A percentile compares a stretch with the other conserved stretches of the same genome.
Conservation (phyloP, 2,329 filamentous ascomycete species). For the Fusarium austroafricanum region DNA sequence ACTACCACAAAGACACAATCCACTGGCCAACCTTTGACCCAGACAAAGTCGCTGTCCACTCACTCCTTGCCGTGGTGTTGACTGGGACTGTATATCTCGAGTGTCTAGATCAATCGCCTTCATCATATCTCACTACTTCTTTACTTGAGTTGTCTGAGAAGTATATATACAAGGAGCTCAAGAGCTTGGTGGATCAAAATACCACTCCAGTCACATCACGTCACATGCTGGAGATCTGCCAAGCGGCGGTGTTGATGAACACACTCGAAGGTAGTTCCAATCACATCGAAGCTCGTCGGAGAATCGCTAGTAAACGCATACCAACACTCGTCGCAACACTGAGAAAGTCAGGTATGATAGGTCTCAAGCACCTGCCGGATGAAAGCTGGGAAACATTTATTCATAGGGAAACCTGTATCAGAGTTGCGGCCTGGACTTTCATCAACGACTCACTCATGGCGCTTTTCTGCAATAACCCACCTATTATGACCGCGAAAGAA, state of each 20-base stretch:
- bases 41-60: constrained; percentile 4
- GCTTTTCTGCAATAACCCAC: constrained; percentile 26
- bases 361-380: not conserved
- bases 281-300: constrained; percentile 8
- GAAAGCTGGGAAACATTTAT: constrained; percentile 19
- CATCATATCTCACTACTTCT: not conserved
- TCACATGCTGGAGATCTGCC: constrained; percentile 18
- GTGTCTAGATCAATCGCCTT: not conserved
- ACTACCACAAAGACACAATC: constrained; percentile 15
- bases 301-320: constrained; percentile 6
- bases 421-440: constrained; percentile 29
- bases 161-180: constrained; percentile 25
- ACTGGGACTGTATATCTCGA: constrained; percentile 14
- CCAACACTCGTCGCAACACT: constrained; percentile 12
- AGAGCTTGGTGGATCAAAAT: not conserved
- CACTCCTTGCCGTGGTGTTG: constrained; percentile 11
- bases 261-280: constrained; percentile 16
- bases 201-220: not conserved
- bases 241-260: constrained; percentile 24
- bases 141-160: constrained; percentile 22
- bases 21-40: constrained; percentile 38
- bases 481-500: constrained; percentile 18
- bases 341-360: constrained; percentile 4
- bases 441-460: constrained; percentile 13
- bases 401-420: constrained; percentile 30